phyloP scores from a whole-genome alignment of 352 stramenopile genomes.

The Saprolegnia diclina region DNA sequence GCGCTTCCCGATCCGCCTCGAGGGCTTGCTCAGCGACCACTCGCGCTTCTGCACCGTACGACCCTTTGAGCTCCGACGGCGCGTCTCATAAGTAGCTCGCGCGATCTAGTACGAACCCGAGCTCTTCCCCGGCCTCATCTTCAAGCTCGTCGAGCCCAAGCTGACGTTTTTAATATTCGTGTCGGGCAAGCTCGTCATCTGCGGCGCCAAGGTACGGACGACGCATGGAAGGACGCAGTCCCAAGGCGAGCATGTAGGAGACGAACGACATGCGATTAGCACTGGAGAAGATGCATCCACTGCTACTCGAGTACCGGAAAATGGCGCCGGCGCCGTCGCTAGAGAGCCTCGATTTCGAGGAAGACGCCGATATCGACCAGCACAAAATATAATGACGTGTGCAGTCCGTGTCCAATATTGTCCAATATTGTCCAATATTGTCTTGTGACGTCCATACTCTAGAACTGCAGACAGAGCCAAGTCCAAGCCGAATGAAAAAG shows the following conservation, averaged over 20 bases:
- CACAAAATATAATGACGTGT: constrained; percentile 18
- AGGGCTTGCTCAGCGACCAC: constrained; percentile 96
- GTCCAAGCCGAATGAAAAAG: too few species aligned
- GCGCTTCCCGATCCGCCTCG: constrained; percentile 97
- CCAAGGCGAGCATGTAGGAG: constrained; percentile 30
- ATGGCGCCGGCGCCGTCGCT: constrained; percentile 24
- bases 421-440: background rate
- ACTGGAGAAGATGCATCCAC: constrained; percentile 69
- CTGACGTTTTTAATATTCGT: constrained; percentile 99
- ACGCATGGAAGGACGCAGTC: background rate
- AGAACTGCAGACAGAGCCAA: too few species aligned
- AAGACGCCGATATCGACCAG: constrained; percentile 23
- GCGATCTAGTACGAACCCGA: constrained; percentile 93
- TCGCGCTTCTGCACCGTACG: constrained; percentile 90
- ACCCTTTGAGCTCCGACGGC: constrained; percentile 9
- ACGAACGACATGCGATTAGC: constrained; percentile 47
- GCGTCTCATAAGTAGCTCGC: too few species aligned
- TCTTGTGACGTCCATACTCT: too few species aligned
- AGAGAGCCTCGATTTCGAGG: constrained; percentile 18
- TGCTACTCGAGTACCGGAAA: constrained; percentile 64
- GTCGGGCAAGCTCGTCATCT: constrained; percentile 97
- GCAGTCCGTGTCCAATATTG: too few species aligned
- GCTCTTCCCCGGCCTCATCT: constrained; percentile 99
- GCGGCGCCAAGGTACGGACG: constrained; percentile 73
- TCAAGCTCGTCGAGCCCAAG: constrained; percentile 94